Base-by-base conservation (phyloP, 129 eudicot species). In the Lactuca saligna region DNA sequence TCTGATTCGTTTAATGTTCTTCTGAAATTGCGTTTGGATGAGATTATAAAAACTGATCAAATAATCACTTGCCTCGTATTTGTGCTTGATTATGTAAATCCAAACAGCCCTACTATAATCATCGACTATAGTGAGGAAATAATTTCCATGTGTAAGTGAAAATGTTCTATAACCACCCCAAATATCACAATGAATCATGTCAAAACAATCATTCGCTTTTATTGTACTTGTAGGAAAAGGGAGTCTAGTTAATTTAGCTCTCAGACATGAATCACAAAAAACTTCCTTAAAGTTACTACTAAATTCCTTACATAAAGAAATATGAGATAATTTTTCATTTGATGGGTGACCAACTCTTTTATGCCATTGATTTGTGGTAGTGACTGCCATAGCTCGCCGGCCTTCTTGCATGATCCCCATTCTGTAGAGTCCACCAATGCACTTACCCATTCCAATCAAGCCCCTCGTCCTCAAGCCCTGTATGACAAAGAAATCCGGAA, bases 121-220 rank as follows among this genome's bases (percentile, higher is more conserved):
- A 59, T 75, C 80, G n/a, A 75, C 64, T 10, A 75, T 34, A 1
- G 64, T 66, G 3, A 66, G 31, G 9, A 75, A 75, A 31, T 5
- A 75, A n/a, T 4, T 33, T 4, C 15, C 10, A 12, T 35, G 42
- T 17, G 12, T 1, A 1, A 14, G 5, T 6, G 42, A 54, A 1
- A 33, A 8, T 1, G 48, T 41, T 41, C 48, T 41, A 41, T 41
- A 41, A 41, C 48, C 48, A 41, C 48, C 48, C 48, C 48, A 41
- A 41, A 41, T 41, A 2, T 41, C 48, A 41, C 6, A 41, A 66
- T 41, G 59, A 62, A 14, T 46, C 5, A n/a, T 59, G 10, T 13
- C 57, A 35, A 33, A 75, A 75, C 32, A 11, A 42, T 15, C 7
- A 20, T 31, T 8, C 9, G 16, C 12, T 7, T 57, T 39, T 13